Percentiles rank a stretch among this genome's conserved stretches.
phyloP scores from a whole-genome alignment of 2,329 filamentous ascomycete genomes.

The Aspergillus sp. region DNA sequence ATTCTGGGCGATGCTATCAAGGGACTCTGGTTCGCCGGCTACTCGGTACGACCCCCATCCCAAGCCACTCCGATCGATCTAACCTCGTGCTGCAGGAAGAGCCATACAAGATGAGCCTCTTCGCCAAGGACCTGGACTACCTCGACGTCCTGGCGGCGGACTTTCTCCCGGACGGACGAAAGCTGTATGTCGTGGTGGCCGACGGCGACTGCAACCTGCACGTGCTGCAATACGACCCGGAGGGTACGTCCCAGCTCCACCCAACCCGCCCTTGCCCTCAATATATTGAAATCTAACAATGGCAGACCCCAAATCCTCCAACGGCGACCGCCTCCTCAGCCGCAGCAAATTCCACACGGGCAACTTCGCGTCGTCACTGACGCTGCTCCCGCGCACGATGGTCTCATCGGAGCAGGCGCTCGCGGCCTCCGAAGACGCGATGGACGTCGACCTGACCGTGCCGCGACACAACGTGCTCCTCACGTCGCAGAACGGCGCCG shows the following conservation, averaged over 20 bases:
- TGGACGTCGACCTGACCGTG: conserved; percentile 35
- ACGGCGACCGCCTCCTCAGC: conserved; percentile 82
- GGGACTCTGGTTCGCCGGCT: conserved; percentile 93
- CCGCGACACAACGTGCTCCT: conserved; percentile 61
- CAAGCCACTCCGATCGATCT: conserved; percentile 1
- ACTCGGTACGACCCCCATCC: conserved; percentile 59
- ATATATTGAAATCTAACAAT: conserved; percentile 6
- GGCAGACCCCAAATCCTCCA: conserved; percentile 85
- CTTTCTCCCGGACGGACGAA: conserved; percentile 80
- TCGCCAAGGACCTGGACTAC: conserved; percentile 79
- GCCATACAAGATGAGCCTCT: conserved; percentile 90
- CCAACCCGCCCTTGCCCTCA: not conserved
- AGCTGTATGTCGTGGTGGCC: conserved; percentile 77
- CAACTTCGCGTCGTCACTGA: conserved; percentile 71
- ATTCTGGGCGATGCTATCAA: conserved; percentile 88
- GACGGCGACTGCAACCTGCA: conserved; percentile 86
- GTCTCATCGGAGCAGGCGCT: conserved; percentile 41
- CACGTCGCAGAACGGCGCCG: conserved; percentile 70
- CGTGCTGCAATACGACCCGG: conserved; percentile 89
- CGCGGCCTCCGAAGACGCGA: conserved; percentile 34
- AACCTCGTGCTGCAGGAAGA: conserved; percentile 62
- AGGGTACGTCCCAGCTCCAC: conserved; percentile 64
- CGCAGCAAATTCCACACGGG: conserved; percentile 85
- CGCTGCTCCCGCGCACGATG: conserved; percentile 69
- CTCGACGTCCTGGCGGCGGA: conserved; percentile 80